Evolutionary conservation across 1,284 basidiomycete genomes (phyloP).

Genomic region (Coniferiporia weirii): DNA sequence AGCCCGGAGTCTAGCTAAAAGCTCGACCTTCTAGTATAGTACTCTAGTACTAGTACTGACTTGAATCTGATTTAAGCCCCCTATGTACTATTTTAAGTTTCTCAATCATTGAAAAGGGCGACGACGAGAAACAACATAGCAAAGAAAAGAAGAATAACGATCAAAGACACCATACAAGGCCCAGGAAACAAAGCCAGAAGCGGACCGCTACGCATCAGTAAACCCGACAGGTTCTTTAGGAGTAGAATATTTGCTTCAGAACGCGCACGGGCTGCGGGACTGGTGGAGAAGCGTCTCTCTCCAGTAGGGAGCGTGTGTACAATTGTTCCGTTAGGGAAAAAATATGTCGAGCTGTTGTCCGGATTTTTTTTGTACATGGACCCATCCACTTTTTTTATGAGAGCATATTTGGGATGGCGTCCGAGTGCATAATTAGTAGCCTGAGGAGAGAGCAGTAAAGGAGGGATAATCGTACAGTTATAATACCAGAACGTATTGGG

Average conservation of each 20-base stretch:
- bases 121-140: background rate
- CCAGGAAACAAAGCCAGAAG: slow-evolving; percentile 2
- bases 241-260: background rate
- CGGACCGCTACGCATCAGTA: background rate
- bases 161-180: background rate
- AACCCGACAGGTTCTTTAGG: background rate
- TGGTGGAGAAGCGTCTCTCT: background rate
- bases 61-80: too few relatives aligned
- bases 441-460: background rate
- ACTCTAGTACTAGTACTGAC: too few relatives aligned
- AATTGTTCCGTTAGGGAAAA: background rate
- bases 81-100: too few relatives aligned
- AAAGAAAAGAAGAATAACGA: slow-evolving; percentile 2
- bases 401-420: background rate
- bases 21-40: too few relatives aligned
- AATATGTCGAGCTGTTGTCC: slow-evolving; percentile 7
- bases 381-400: background rate
- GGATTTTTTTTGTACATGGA: slow-evolving; percentile 10
- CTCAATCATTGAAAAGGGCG: background rate
- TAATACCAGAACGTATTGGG: slow-evolving; percentile 11
- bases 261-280: background rate
- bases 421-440: background rate
- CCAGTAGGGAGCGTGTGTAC: background rate
- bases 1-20: too few relatives aligned
- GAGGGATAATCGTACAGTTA: background rate